Percentiles rank a stretch among this genome's conserved stretches.
Conservation (phyloP, 257 asterid species). For the Nicotiana knightiana region DNA sequence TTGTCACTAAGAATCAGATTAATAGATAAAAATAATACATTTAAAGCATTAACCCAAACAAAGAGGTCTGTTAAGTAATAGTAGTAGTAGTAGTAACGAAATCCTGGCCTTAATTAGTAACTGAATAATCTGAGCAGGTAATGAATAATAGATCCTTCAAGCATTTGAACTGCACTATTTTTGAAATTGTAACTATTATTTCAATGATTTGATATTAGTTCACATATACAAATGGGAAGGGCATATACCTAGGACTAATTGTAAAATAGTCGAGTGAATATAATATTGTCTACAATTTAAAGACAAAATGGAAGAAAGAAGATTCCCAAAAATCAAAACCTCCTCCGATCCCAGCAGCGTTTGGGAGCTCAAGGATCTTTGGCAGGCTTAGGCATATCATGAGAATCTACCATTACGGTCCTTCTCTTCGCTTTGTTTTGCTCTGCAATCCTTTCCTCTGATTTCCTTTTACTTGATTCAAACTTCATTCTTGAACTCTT, state of each 20-base stretch:
- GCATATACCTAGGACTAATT: background rate
- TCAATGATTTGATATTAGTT: background rate
- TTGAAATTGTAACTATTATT: background rate
- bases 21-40: too few relatives aligned
- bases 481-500: too few relatives aligned
- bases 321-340: background rate
- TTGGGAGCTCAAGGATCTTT: background rate
- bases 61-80: too few relatives aligned
- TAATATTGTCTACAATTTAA: background rate
- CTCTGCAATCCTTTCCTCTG: background rate
- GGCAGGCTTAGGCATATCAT: background rate
- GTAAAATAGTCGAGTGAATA: background rate
- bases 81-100: too few relatives aligned
- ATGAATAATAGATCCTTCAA: background rate
- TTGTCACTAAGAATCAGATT: too few relatives aligned
- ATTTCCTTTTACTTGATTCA: background rate
- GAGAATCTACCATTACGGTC: background rate
- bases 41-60: too few relatives aligned
- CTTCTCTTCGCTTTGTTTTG: background rate
- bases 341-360: background rate
- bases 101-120: too few relatives aligned
- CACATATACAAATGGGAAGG: background rate
- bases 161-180: background rate
- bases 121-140: background rate
- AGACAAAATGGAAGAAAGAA: background rate